A percentile compares a stretch with the other conserved stretches of the same genome.
Evolutionary conservation across 2,329 filamentous ascomycete genomes (phyloP).

Genomic region (Colletotrichum spinosum): DNA sequence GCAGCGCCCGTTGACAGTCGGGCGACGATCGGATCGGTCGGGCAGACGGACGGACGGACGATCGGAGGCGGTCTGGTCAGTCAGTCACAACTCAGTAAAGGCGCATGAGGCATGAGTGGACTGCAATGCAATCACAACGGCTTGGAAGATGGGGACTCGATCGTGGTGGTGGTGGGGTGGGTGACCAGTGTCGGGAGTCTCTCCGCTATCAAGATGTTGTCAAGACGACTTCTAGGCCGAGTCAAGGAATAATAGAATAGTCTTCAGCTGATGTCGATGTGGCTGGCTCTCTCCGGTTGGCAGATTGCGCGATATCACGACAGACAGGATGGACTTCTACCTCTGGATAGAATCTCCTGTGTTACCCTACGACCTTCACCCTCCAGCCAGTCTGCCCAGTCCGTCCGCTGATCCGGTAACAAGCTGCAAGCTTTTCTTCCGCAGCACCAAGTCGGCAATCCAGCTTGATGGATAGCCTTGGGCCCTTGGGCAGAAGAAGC

Average conservation of each 20-base stretch:
- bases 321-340: neutral
- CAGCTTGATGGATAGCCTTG: too few species aligned
- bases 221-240: neutral
- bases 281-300: neutral
- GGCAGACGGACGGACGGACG: neutral
- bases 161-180: neutral
- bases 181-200: slow-evolving; percentile 7
- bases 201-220: slow-evolving; percentile 15
- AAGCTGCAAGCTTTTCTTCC: neutral
- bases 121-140: too few species aligned
- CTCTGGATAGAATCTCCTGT: neutral
- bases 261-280: too few species aligned
- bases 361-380: neutral
- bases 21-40: slow-evolving; percentile 9
- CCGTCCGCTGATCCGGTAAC: slow-evolving; percentile 19
- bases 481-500: neutral
- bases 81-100: too few species aligned
- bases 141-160: neutral
- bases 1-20: slow-evolving; percentile 24
- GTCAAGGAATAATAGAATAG: too few species aligned
- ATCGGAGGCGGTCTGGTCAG: too few species aligned
- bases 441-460: neutral
- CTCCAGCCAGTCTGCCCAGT: slow-evolving; percentile 7
- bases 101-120: too few species aligned
- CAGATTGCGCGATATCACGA: slow-evolving; percentile 2